Evolutionary conservation across 2,329 filamentous ascomycete species (phyloP).

Genomic region (Colletotrichum liaoningense): DNA sequence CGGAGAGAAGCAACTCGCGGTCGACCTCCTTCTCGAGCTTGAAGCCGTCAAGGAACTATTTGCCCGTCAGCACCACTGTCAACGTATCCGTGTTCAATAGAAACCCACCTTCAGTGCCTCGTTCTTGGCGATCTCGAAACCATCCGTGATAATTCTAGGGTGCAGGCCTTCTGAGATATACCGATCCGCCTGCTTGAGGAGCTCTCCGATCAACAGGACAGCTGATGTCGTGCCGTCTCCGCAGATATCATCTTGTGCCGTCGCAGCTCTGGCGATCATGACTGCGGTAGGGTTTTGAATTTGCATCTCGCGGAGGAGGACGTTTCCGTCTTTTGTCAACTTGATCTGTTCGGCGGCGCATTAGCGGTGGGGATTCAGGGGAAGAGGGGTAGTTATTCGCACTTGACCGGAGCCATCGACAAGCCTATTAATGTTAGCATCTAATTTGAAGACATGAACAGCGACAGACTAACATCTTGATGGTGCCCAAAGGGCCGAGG

Average conservation of each 20-base stretch:
- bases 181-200: slow-evolving; percentile 96
- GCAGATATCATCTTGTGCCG: slow-evolving; percentile 97
- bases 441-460: slow-evolving; percentile 1
- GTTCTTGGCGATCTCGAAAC: slow-evolving; percentile 95
- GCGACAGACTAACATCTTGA: slow-evolving; percentile 82
- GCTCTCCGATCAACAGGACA: slow-evolving; percentile 93
- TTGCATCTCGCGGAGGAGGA: slow-evolving; percentile 83
- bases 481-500: slow-evolving; percentile 89
- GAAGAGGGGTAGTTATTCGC: slow-evolving; percentile 44
- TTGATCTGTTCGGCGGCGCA: slow-evolving; percentile 76
- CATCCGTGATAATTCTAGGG: slow-evolving; percentile 95
- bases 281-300: slow-evolving; percentile 99
- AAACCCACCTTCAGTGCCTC: slow-evolving; percentile 83
- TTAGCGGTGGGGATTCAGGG: slow-evolving; percentile 24
- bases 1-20: slow-evolving; percentile 90
- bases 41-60: slow-evolving; percentile 90
- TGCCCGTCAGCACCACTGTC: slow-evolving; percentile 11
- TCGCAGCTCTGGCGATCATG: slow-evolving; percentile 85
- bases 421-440: slow-evolving; percentile 60
- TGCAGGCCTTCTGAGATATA: slow-evolving; percentile 98
- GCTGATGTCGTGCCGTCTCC: slow-evolving; percentile 98
- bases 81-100: not conserved
- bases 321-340: slow-evolving; percentile 98
- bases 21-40: slow-evolving; percentile 91
- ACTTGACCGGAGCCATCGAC: slow-evolving; percentile 78